Percentiles rank a stretch among this genome's conserved stretches.
These are phyloP conservation scores for Trichophyton benhamiae DNA, from an alignment of 2,329 filamentous ascomycete species.

Conservation along the genomic window DNA sequence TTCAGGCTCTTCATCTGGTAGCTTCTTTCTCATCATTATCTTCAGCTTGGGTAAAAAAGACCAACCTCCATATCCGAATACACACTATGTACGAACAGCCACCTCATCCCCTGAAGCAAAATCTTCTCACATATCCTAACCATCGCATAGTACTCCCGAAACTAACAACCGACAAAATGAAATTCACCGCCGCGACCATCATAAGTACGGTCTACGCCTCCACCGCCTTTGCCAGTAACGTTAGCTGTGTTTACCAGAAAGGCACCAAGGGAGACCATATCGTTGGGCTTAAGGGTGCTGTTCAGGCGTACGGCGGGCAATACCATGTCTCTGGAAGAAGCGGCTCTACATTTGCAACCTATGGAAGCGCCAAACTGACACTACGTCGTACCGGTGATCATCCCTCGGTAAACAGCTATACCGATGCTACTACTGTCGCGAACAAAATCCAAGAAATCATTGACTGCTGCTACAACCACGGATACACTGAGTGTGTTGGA, in stretches of 20 bases:
- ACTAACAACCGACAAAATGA: constrained; percentile 4
- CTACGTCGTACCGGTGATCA: constrained; percentile 6
- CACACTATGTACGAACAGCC: not conserved
- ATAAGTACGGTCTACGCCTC: constrained; percentile 2
- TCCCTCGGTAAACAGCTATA: constrained; percentile 5
- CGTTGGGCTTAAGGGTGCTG: constrained; percentile 9
- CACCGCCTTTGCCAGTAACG: constrained; percentile 7
- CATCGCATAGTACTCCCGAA: not conserved
- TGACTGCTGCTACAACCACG: constrained; percentile 9
- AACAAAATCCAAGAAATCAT: constrained; percentile 10
- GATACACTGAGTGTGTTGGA: constrained; percentile 8
- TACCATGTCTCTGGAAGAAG: constrained; percentile 6
- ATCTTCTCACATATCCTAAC: not conserved
- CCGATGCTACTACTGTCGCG: constrained; percentile 5
- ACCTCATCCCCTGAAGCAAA: not conserved
- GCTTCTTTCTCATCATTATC: not conserved
- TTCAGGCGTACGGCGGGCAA: constrained; percentile 4
- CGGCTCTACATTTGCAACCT: constrained; percentile 8
- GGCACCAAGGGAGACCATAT: constrained; percentile 8
- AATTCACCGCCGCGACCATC: constrained; percentile 6
- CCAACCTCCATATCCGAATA: not conserved
- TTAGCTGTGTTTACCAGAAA: constrained; percentile 5
- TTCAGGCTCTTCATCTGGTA: not conserved
- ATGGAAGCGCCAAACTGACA: constrained; percentile 7
- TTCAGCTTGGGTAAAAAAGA: not conserved